phyloP scores from a whole-genome alignment of 2,329 filamentous ascomycete genomes.

The Pestalotiopsis sp. region DNA sequence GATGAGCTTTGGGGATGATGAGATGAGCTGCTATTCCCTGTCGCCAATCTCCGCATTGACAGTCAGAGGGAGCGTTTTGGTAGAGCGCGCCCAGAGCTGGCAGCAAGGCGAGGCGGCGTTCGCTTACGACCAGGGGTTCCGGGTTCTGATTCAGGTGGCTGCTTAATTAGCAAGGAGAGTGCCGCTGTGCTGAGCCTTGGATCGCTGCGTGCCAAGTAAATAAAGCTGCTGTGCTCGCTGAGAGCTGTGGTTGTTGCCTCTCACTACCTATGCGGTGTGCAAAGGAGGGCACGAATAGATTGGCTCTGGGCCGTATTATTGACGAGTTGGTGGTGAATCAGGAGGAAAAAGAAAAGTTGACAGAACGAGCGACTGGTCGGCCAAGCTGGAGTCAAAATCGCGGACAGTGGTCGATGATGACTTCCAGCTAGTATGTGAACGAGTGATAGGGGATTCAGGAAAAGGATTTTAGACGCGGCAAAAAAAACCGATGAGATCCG shows the following conservation, averaged over 20 bases:
- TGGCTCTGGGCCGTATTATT: background rate
- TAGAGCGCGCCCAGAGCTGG: background rate
- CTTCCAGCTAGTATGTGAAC: background rate
- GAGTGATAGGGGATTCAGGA: background rate
- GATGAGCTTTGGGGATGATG: background rate
- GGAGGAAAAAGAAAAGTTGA: background rate
- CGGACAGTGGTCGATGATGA: background rate
- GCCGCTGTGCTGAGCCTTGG: background rate
- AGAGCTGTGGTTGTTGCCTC: background rate
- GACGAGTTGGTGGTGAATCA: background rate
- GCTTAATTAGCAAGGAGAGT: background rate
- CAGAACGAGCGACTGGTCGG: background rate
- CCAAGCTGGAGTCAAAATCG: background rate
- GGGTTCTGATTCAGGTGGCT: background rate
- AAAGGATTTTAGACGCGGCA: background rate
- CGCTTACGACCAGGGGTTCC: background rate
- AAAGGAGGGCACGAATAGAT: background rate
- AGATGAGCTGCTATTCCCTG: conserved; percentile 10
- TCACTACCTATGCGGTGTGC: background rate
- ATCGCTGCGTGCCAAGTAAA: background rate
- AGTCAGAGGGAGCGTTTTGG: background rate
- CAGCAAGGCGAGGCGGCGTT: background rate
- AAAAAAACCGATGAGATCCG: background rate
- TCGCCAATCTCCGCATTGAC: conserved; percentile 12
- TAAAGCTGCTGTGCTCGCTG: background rate